Percentiles rank a stretch among this genome's conserved stretches.
Conservation (phyloP, 2,329 filamentous ascomycete genomes). For the Plectosphaerella cucumerina region DNA sequence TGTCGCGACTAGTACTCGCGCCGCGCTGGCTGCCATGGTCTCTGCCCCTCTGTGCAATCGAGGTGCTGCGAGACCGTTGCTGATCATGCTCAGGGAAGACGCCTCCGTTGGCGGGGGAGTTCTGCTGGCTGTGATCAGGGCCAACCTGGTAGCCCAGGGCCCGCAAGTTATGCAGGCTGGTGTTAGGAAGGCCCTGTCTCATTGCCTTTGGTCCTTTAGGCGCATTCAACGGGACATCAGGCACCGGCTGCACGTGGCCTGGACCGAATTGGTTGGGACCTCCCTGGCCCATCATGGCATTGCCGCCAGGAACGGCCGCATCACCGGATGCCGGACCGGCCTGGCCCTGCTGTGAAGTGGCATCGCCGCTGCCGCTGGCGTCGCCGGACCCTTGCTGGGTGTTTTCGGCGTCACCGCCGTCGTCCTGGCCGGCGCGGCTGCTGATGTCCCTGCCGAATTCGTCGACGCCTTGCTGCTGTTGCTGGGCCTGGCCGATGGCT, state of each 20-base stretch:
- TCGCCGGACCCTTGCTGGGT: conserved; percentile 7
- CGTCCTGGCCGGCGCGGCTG: conserved; percentile 16
- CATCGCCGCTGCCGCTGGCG: conserved; percentile 14
- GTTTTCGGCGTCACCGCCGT: conserved; percentile 15
- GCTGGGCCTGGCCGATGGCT: conserved; percentile 14
- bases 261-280: conserved; percentile 7
- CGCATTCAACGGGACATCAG: conserved; percentile 60
- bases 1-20: conserved; percentile 27
- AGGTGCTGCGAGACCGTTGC: conserved; percentile 44
- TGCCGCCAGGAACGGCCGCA: conserved; percentile 13
- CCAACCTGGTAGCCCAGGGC: conserved; percentile 46
- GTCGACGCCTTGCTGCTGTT: conserved; percentile 26
- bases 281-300: conserved; percentile 8
- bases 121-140: conserved; percentile 23
- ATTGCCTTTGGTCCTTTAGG: conserved; percentile 94
- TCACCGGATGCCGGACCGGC: conserved; percentile 20
- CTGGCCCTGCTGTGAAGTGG: conserved; percentile 18
- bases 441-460: conserved; percentile 33
- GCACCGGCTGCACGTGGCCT: conserved; percentile 26
- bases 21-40: conserved; percentile 27
- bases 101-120: conserved; percentile 18
- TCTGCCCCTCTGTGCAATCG: conserved; percentile 31
- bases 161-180: conserved; percentile 64
- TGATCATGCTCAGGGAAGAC: conserved; percentile 26
- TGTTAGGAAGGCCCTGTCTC: conserved; percentile 83